phyloP scores from a whole-genome alignment of 495 filamentous ascomycete species.

The Xylaria cubensis region DNA sequence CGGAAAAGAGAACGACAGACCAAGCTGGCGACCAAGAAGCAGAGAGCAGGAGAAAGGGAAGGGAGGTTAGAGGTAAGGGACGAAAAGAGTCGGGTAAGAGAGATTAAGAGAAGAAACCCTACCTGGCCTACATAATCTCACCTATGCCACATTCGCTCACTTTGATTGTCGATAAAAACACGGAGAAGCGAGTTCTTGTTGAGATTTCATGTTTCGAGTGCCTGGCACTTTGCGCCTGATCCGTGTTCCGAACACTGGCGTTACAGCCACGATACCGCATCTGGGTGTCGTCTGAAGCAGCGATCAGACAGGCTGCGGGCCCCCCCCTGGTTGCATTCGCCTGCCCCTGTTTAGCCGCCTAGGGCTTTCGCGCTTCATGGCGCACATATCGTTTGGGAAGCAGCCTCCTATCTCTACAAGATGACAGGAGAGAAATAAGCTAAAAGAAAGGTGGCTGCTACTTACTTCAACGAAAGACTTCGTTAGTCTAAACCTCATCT shows the following conservation, averaged over 20 bases:
- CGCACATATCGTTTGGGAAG: constrained; percentile 1
- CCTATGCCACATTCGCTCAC: background rate
- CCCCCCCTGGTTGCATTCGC: constrained; percentile 20
- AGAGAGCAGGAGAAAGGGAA: background rate
- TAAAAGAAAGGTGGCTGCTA: constrained; percentile 4
- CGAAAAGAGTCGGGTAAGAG: background rate
- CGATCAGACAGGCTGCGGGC: constrained; percentile 19
- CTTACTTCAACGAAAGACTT: background rate
- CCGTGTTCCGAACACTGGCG: constrained; percentile 15
- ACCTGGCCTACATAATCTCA: background rate
- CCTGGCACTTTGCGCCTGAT: constrained; percentile 8
- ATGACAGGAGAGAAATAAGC: background rate
- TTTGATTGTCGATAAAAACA: background rate
- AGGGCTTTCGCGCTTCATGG: constrained; percentile 13
- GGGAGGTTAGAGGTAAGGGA: background rate
- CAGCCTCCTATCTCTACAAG: constrained; percentile 2
- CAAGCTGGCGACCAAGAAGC: constrained; percentile 16
- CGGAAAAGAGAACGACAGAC: constrained; percentile 22
- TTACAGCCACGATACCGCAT: constrained; percentile 20
- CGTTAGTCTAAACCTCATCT: background rate
- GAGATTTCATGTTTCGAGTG: constrained; percentile 19
- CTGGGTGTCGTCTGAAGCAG: constrained; percentile 22
- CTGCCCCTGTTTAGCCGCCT: constrained; percentile 22
- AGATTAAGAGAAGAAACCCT: constrained; percentile 6
- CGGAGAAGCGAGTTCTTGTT: constrained; percentile 17